Evolutionary conservation across 331 rosid genomes (phyloP).

Genomic region (Prunus yedoensis): DNA sequence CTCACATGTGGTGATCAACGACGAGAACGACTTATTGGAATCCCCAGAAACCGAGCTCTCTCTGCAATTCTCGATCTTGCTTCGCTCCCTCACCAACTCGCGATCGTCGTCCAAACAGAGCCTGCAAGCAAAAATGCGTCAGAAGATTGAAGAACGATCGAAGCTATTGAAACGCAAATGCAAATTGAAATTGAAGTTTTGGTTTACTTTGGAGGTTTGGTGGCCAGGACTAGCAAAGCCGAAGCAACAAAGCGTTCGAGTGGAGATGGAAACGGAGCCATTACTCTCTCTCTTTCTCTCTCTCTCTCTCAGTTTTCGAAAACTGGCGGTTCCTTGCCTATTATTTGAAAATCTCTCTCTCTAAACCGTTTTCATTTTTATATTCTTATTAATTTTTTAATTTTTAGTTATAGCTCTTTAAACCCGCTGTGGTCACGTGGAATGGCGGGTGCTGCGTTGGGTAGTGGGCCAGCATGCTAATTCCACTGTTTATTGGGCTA

Average conservation of each 20-base stretch:
- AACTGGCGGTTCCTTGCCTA: conserved; percentile 44
- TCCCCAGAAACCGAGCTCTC: conserved; percentile 24
- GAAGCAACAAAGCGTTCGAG: conserved; percentile 69
- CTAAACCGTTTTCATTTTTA: no score
- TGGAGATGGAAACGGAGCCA: conserved; percentile 58
- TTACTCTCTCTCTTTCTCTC: background rate
- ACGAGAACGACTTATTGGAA: conserved; percentile 39
- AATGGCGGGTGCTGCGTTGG: no score
- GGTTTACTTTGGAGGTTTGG: conserved; percentile 15
- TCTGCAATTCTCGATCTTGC: conserved; percentile 22
- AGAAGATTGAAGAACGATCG: background rate
- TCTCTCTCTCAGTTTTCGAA: conserved; percentile 14
- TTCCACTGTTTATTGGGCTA: no score
- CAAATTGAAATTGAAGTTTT: conserved; percentile 9
- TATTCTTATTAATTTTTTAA: no score
- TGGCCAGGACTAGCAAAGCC: conserved; percentile 69
- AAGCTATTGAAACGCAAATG: background rate
- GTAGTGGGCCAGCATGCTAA: no score
- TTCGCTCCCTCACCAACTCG: conserved; percentile 25
- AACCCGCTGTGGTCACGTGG: no score
- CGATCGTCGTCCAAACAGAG: conserved; percentile 21
- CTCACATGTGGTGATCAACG: conserved; percentile 36
- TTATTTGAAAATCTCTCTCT: conserved; percentile 4
- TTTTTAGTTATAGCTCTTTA: no score
- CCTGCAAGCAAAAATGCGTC: conserved; percentile 35